Base-by-base conservation (phyloP, 208 protist species). In the Angomonas deanei region DNA sequence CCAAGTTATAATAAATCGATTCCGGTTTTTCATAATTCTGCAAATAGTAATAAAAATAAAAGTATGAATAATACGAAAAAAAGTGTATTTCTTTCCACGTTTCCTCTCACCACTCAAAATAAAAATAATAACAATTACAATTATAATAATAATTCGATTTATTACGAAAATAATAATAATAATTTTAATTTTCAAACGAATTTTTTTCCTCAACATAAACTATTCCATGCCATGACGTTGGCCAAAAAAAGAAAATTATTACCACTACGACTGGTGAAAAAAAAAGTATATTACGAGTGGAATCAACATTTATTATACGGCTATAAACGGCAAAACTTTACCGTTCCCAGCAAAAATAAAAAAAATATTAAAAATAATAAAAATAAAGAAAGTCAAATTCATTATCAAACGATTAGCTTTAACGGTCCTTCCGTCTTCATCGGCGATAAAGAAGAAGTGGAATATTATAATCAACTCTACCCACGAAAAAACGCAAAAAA, bases 231-330 rank as follows among this genome's bases (percentile, higher is more conserved):
- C 55, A 85, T 91, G 80, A 80, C 75, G 38, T 63, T 94, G 5
- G 87, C 84, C 1, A 65, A 79, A 46, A 70, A 61, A 28, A 76
- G 85, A 11, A 72, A 74, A 4, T 64, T 92, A 34, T 66, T 91
- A 36, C 85, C 88, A 11, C 46, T 94, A 13, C 74, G 66, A 23
- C 50, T 91, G 5, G 76, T 94, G 13, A 79, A 79, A 10, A 30
- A 60, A 1, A 69, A 84, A 24, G 52, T 76, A 0, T 58, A 78
- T 38, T 19, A 64, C 39, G 71, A 62, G 27, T 70, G 68, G 48
- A 88, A 78, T 49, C 72, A 38, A 19, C 88, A 94, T 59, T 59
- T 92, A 4, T 61, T 94, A 4, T 77, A 83, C 34, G 88, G 88
- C 15, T 94, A 92, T 60, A 64, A 73, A 36, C 72, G 62, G 39